These are phyloP conservation scores for Hygrophorus pudorinus DNA, from an alignment of 768 basidiomycete genomes.

Conservation along the genomic window DNA sequence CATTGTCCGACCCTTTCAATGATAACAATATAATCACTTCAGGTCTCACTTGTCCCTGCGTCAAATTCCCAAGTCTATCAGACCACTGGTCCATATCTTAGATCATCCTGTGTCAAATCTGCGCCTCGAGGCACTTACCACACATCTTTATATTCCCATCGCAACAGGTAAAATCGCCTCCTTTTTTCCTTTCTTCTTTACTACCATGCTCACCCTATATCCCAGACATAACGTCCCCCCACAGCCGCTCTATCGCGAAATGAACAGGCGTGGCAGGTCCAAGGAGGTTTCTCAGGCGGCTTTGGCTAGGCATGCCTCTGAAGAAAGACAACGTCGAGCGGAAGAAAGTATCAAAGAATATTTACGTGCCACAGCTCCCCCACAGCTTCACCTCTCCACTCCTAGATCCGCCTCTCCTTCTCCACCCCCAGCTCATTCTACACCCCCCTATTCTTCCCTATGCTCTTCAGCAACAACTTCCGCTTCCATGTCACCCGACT, in stretches of 20 bases:
- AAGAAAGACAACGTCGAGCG: conserved; percentile 22
- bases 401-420: conserved; percentile 11
- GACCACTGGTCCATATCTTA: too few species aligned
- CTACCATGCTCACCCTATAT: conserved; percentile 10
- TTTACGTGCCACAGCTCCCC: neutral
- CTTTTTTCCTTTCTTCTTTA: conserved; percentile 6
- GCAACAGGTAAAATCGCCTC: conserved; percentile 1
- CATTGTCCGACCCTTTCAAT: too few species aligned
- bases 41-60: too few species aligned
- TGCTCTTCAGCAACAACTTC: conserved; percentile 8
- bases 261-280: conserved; percentile 18
- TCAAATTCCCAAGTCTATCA: too few species aligned
- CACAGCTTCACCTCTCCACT: conserved; percentile 8
- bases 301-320: conserved; percentile 31
- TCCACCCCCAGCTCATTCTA: conserved; percentile 15
- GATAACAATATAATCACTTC: too few species aligned
- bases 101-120: too few species aligned
- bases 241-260: neutral
- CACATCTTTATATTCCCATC: conserved; percentile 8
- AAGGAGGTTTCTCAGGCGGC: conserved; percentile 30
- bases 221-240: conserved; percentile 10
- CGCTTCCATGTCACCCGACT: conserved; percentile 26
- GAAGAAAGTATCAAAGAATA: neutral
- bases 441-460: conserved; percentile 18
- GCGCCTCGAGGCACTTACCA: conserved; percentile 15